Base-by-base conservation (phyloP, 2,329 filamentous ascomycete genomes). In the Coniochaeta hoffmannii region DNA sequence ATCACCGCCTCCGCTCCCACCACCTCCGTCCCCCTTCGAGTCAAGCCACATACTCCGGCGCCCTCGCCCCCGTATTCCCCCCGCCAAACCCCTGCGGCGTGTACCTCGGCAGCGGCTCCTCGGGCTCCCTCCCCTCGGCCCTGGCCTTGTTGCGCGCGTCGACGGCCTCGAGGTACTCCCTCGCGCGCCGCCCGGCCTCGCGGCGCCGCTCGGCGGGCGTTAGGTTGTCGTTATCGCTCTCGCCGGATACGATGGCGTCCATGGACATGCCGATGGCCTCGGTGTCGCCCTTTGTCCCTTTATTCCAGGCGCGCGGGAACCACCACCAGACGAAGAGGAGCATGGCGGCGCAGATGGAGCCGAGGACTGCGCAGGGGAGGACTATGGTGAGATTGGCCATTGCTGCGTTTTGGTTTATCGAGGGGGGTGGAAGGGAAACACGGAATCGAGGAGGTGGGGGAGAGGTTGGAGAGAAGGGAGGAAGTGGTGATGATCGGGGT, bases 281-380 rank as follows among this genome's bases (percentile, higher is more conserved):
- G 4, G n/a, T 26, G 32, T 53, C 51, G 26, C 15, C 22, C 24
- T 41, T 41, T 9, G 22, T 53, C n/a, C 51, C 51, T 19, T 41
- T 38, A 19, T 53, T 53, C 51, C 51, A 53, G 9, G 51, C 22
- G 9, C 51, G 51, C 24, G 51, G 51, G 51, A 53, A 53, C 51
- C 51, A 53, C 51, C 51, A 53, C 32, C 35, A 53, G 51, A 53
- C 41, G 51, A 53, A 53, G 32, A 28, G 32, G 9, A 53, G 35
- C 32, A 36, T 41, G 24, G 24, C 34, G 3, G 32, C 51, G 51
- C 32, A 36, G 35, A 53, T 53, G 51, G 51, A 26, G 35, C 51
- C 51, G 4, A 53, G 51, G 4, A 41, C 51, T 5, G 51, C 51
- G 51, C 51, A 53, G 51, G 51, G 51, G 17, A 53, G 26, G 32